phyloP scores from a whole-genome alignment of 83 land plant species.

The Diphasiastrum complanatum region DNA sequence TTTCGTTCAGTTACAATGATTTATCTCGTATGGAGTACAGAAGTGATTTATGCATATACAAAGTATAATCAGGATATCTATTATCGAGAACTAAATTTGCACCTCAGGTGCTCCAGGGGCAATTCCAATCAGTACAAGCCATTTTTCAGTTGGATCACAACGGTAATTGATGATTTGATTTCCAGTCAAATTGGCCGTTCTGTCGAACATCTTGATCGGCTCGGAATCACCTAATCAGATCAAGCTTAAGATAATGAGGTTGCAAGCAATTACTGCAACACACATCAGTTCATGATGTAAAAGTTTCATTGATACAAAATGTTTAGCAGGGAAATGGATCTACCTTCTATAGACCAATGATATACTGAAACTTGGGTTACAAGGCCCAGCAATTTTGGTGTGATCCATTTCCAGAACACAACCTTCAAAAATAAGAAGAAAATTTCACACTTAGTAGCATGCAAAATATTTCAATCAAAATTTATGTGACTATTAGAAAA shows the following conservation, averaged over 20 bases:
- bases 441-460: too few species aligned
- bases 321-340: background rate
- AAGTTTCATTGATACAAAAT: background rate
- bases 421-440: conserved; percentile 38
- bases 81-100: conserved; percentile 6
- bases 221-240: conserved; percentile 73
- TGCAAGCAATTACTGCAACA: too few species aligned
- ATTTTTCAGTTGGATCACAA: conserved; percentile 92
- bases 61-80: background rate
- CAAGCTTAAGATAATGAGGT: background rate
- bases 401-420: conserved; percentile 99
- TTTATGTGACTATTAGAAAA: too few species aligned
- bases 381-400: conserved; percentile 79
- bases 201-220: conserved; percentile 83
- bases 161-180: conserved; percentile 93
- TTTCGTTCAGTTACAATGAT: background rate
- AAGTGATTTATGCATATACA: background rate
- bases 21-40: too few species aligned
- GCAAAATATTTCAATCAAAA: too few species aligned
- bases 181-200: conserved; percentile 76
- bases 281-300: background rate
- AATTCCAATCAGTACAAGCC: conserved; percentile 96
- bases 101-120: conserved; percentile 99
- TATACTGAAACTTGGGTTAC: conserved; percentile 89
- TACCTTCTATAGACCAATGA: conserved; percentile 97